Evolutionary conservation across 2,329 filamentous ascomycete species (phyloP).

Genomic region (Fusarium sp.): DNA sequence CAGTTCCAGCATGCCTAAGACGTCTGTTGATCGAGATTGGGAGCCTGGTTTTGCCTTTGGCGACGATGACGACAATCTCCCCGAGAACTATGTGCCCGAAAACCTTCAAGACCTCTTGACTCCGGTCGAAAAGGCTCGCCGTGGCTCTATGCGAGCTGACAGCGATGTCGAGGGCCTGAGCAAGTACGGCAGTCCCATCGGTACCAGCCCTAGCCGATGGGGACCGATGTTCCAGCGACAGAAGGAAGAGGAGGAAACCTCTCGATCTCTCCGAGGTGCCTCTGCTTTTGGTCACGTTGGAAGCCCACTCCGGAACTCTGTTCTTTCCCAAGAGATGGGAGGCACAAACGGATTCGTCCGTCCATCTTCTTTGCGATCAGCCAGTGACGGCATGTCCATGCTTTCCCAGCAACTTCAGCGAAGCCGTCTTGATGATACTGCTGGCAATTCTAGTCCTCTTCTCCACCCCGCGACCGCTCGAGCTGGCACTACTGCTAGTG

Average conservation of each 20-base stretch:
- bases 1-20: slow-evolving; percentile 74
- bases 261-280: slow-evolving; percentile 49
- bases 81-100: slow-evolving; percentile 74
- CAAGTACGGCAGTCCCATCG: slow-evolving; percentile 70
- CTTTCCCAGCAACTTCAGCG: slow-evolving; percentile 71
- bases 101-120: slow-evolving; percentile 73
- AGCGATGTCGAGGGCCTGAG: slow-evolving; percentile 61
- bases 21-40: slow-evolving; percentile 71
- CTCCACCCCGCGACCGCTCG: slow-evolving; percentile 60
- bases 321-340: slow-evolving; percentile 64
- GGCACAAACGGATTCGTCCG: slow-evolving; percentile 52
- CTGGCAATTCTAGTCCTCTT: slow-evolving; percentile 56
- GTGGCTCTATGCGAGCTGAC: slow-evolving; percentile 68
- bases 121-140: slow-evolving; percentile 71
- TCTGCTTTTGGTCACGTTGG: slow-evolving; percentile 74
- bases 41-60: slow-evolving; percentile 75
- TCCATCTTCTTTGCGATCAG: slow-evolving; percentile 52
- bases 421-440: slow-evolving; percentile 62
- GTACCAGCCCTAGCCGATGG: slow-evolving; percentile 69
- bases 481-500: slow-evolving; percentile 49
- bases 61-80: slow-evolving; percentile 74
- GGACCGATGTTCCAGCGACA: slow-evolving; percentile 68
- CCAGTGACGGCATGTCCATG: slow-evolving; percentile 64
- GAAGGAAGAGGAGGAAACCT: slow-evolving; percentile 64
- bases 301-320: slow-evolving; percentile 71